These are phyloP conservation scores for Knufia fluminis DNA, from an alignment of 2,329 filamentous ascomycete species.

Conservation along the genomic window DNA sequence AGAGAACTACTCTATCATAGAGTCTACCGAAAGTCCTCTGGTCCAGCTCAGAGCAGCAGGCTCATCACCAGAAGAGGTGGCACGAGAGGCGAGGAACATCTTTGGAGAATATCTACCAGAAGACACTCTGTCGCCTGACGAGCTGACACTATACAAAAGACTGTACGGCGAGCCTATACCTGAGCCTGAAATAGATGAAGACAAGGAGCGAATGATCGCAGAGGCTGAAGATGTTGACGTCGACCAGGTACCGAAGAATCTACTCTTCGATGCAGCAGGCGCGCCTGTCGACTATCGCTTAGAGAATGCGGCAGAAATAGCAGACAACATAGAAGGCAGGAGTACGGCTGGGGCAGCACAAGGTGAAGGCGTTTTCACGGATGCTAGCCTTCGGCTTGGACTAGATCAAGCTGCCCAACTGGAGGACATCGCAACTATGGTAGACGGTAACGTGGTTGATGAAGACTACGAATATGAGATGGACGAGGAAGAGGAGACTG, in stretches of 20 bases:
- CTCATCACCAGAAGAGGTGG: conserved; percentile 50
- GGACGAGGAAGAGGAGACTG: conserved; percentile 29
- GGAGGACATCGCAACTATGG: conserved; percentile 28
- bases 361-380: conserved; percentile 22
- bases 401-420: conserved; percentile 19
- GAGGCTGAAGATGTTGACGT: conserved; percentile 26
- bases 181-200: conserved; percentile 26
- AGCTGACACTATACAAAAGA: conserved; percentile 67
- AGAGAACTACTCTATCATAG: neutral
- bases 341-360: conserved; percentile 26
- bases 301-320: conserved; percentile 23
- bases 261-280: conserved; percentile 31
- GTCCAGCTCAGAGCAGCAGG: conserved; percentile 13
- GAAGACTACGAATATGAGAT: conserved; percentile 32
- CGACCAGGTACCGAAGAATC: conserved; percentile 26
- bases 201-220: conserved; percentile 14
- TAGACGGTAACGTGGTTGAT: conserved; percentile 36
- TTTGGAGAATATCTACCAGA: conserved; percentile 71
- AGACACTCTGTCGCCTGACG: conserved; percentile 58
- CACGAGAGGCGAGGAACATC: conserved; percentile 60
- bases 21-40: conserved; percentile 9
- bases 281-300: conserved; percentile 30
- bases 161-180: conserved; percentile 64
- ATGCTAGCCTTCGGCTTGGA: conserved; percentile 18
- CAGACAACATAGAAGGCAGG: conserved; percentile 20